A percentile compares a stretch with the other conserved stretches of the same genome.
Conservation (phyloP, 345 rosid genomes). For the Pelargonium nanum region DNA sequence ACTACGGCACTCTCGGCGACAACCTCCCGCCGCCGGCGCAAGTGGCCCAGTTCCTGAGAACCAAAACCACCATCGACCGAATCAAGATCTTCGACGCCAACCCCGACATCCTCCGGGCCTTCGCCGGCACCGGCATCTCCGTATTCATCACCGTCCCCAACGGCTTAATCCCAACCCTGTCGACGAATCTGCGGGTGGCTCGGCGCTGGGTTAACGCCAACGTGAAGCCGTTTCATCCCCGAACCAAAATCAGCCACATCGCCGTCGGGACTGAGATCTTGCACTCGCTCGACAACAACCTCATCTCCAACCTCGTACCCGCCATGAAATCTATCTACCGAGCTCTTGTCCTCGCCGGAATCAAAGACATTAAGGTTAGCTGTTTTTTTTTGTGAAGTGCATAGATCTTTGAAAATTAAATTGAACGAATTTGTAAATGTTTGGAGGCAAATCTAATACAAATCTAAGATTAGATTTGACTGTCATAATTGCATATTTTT, state of each 20-base stretch:
- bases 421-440: no score
- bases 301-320: constrained; percentile 47
- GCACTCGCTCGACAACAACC: constrained; percentile 23
- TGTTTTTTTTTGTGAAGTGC: background rate
- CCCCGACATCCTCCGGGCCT: constrained; percentile 61
- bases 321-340: constrained; percentile 48
- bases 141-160: constrained; percentile 48
- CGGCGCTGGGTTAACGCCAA: constrained; percentile 47
- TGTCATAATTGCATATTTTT: no score
- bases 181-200: constrained; percentile 24
- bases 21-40: constrained; percentile 66
- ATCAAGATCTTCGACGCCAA: constrained; percentile 60
- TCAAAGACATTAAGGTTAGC: constrained; percentile 45
- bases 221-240: constrained; percentile 52
- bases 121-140: constrained; percentile 47
- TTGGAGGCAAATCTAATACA: no score
- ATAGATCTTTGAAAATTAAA: no score
- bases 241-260: constrained; percentile 51
- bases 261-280: constrained; percentile 69
- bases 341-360: constrained; percentile 52
- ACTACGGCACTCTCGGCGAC: constrained; percentile 65
- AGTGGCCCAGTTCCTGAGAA: constrained; percentile 59
- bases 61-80: constrained; percentile 50
- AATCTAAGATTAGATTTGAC: background rate
- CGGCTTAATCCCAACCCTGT: constrained; percentile 51